A percentile compares a stretch with the other conserved stretches of the same genome.
These are phyloP conservation scores for Microdochium bolleyi DNA, from an alignment of 2,329 filamentous ascomycete species.

Conservation along the genomic window DNA sequence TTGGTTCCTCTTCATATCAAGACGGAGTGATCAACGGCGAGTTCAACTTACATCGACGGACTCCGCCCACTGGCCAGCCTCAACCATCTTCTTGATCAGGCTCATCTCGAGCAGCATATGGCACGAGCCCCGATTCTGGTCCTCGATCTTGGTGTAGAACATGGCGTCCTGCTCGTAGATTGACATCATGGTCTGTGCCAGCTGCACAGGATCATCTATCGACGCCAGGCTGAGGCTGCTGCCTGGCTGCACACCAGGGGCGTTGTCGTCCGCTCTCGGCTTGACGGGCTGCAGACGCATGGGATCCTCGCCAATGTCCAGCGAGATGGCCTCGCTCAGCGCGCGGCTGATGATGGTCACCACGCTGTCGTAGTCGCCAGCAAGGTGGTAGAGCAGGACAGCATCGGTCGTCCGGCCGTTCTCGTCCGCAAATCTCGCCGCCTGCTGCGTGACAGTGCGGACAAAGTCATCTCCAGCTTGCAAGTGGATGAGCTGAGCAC, in stretches of 20 bases:
- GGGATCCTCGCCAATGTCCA: constrained; percentile 76
- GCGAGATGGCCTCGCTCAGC: constrained; percentile 79
- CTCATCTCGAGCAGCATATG: constrained; percentile 52
- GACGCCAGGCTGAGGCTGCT: constrained; percentile 53
- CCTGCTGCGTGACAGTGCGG: constrained; percentile 85
- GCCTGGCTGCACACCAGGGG: constrained; percentile 31
- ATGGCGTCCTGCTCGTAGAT: constrained; percentile 55
- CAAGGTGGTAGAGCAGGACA: constrained; percentile 87
- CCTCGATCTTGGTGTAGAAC: constrained; percentile 50
- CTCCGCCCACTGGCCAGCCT: constrained; percentile 46
- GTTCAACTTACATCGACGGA: constrained; percentile 46
- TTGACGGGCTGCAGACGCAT: constrained; percentile 74
- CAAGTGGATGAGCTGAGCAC: constrained; percentile 73
- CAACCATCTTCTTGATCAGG: constrained; percentile 49
- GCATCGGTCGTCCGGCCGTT: constrained; percentile 90
- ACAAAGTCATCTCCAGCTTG: constrained; percentile 77
- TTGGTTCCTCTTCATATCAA: not conserved
- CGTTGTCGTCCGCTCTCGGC: constrained; percentile 46
- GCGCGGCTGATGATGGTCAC: constrained; percentile 82
- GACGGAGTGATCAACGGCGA: constrained; percentile 1
- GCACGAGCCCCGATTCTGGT: constrained; percentile 49
- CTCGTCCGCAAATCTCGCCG: constrained; percentile 87
- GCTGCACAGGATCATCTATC: constrained; percentile 52
- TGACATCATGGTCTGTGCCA: constrained; percentile 52
- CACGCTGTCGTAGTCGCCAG: constrained; percentile 93